These are phyloP conservation scores for Micromonas commoda DNA, from an alignment of 139 green algal genomes.

Conservation along the genomic window DNA sequence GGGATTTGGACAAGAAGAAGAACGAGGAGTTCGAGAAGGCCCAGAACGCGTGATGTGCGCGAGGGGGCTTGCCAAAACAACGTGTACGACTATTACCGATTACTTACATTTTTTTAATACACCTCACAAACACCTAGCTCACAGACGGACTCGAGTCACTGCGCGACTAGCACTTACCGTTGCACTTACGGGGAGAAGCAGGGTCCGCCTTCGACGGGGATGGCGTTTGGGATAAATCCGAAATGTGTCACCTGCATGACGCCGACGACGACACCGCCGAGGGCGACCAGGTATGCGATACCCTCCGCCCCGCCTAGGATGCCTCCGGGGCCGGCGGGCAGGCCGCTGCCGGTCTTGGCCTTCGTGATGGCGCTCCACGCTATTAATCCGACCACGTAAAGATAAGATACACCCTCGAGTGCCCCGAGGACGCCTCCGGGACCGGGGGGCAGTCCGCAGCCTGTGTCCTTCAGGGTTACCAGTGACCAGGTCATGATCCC, in stretches of 20 bases:
- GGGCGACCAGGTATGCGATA: constrained; percentile 36
- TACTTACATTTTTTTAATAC: neutral
- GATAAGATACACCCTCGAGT: constrained; percentile 57
- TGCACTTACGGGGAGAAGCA: constrained; percentile 16
- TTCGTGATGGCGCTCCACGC: constrained; percentile 36
- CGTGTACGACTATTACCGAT: no score
- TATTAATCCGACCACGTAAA: constrained; percentile 44
- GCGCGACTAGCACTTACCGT: neutral
- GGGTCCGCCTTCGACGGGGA: constrained; percentile 28
- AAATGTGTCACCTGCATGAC: constrained; percentile 35
- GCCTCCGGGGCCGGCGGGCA: constrained; percentile 37
- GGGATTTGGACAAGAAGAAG: neutral
- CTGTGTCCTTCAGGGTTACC: constrained; percentile 24
- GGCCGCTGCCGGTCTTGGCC: constrained; percentile 34
- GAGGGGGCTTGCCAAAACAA: no score
- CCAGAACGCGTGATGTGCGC: no score
- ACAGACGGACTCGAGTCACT: neutral
- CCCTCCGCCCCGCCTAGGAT: constrained; percentile 39
- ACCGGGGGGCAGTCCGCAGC: constrained; percentile 61
- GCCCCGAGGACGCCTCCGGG: constrained; percentile 54
- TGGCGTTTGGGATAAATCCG: constrained; percentile 41
- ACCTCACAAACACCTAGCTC: neutral
- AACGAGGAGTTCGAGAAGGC: neutral
- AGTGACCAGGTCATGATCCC: neutral
- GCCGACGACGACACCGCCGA: constrained; percentile 35